Evolutionary conservation across 805 yeast genomes (phyloP), one percentile per base, ranked within the genome.

Genomic region (Teunomyces lycoperdinae): DNA sequence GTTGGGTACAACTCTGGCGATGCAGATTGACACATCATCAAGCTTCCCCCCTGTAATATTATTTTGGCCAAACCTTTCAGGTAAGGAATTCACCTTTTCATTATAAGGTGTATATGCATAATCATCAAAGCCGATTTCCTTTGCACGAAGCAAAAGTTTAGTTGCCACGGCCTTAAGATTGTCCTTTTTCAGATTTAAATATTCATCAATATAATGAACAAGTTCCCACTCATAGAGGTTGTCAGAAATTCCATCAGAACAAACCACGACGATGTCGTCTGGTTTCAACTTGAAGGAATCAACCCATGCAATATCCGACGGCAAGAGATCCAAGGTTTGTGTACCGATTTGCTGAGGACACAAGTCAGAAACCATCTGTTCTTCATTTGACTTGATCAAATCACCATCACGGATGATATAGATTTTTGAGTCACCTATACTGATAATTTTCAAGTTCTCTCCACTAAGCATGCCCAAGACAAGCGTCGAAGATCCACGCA

Each of bases 261-360:
- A 77, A 49, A 77, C 52, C 14, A 78, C 58, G 1, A 79, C 56
- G 9, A 78, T 54, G 52, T 79, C 84, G 40, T 69, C 62, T 34
- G 64, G 70, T 43, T 67, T 49, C 9, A 78, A 50, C 41, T 69
- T 64, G 32, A 74, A 58, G 9, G 75, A 69, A 35, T 67, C 71
- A 26, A 72, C 74, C 69, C 77, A 69, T 2, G 79, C 81, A 50
- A 78, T 63, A 35, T 71, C 68, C 4, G 80, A 75, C 1, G 84
- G 84, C 27, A 72, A 45, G 43, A 63, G 58, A 11, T 57, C 60
- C 26, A 68, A 56, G 5, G 76, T 67, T 35, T 77, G 80, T 0
- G 84, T 79, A 1, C 84, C 84, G 6, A 79, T 76, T 52, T 79
- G 84, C 51, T 72, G 67, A 5, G 84, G 84, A 57, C 83, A 78